Percentiles rank a stretch among this genome's conserved stretches.
These are phyloP conservation scores for Fusarium miscanthi DNA, from an alignment of 2,329 filamentous ascomycete genomes.

Conservation along the genomic window DNA sequence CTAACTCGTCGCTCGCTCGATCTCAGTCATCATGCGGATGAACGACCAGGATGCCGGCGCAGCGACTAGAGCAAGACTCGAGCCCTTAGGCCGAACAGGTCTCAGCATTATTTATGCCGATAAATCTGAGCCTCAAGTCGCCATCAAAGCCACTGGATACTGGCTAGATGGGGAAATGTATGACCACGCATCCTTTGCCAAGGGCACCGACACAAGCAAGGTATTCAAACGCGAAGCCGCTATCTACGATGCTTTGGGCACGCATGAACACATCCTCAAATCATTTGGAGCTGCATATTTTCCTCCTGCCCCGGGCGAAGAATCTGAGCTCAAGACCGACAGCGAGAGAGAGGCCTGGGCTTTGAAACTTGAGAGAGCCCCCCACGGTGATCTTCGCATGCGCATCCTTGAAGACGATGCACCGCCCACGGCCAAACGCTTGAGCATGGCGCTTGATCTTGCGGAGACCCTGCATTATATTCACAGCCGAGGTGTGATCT, in stretches of 20 bases:
- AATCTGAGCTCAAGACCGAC: rapidly evolving
- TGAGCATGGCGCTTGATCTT: not conserved
- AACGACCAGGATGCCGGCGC: not conserved
- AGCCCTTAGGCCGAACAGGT: not conserved
- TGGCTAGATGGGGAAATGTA: not conserved
- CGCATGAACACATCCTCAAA: rapidly evolving
- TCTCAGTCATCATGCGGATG: not conserved
- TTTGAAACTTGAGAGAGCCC: not conserved
- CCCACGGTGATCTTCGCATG: not conserved
- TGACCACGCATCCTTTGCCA: not conserved
- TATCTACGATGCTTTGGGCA: not conserved
- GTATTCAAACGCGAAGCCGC: not conserved
- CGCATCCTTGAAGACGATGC: not conserved
- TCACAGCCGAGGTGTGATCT: not conserved
- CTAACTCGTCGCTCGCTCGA: too few relatives aligned
- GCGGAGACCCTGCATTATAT: not conserved
- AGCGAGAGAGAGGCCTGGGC: not conserved
- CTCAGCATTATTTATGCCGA: not conserved
- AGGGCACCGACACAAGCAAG: not conserved
- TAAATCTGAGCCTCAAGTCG: not conserved
- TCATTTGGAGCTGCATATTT: not conserved
- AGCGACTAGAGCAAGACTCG: not conserved
- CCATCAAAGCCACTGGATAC: not conserved
- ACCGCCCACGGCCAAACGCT: not conserved
- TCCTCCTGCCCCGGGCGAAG: rapidly evolving